Conservation (phyloP, 2,329 filamentous ascomycete species). For the Leptographium flavum region DNA sequence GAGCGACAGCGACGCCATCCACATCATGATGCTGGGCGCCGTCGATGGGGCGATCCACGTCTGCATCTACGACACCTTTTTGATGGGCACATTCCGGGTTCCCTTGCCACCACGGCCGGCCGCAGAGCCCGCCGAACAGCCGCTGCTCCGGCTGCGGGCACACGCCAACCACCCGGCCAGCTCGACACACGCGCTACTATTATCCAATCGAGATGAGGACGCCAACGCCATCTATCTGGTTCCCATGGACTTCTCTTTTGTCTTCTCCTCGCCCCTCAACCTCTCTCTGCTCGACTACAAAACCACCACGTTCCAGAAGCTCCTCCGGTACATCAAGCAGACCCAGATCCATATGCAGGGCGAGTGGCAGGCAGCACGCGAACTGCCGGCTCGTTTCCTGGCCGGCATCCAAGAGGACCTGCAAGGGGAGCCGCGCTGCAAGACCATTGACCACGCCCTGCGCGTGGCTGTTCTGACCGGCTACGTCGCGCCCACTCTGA, state of each 20-base stretch:
- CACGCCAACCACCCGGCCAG: constrained; percentile 61
- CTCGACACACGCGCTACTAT: constrained; percentile 63
- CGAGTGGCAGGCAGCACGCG: constrained; percentile 72
- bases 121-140: constrained; percentile 5
- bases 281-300: constrained; percentile 76
- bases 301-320: constrained; percentile 72
- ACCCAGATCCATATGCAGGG: constrained; percentile 63
- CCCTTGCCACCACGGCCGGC: constrained; percentile 18
- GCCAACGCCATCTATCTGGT: constrained; percentile 43
- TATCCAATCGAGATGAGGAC: constrained; percentile 24
- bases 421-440: constrained; percentile 42
- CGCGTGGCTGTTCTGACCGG: constrained; percentile 80
- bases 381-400: constrained; percentile 67
- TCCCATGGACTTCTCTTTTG: constrained; percentile 71
- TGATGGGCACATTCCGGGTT: constrained; percentile 53
- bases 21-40: constrained; percentile 64
- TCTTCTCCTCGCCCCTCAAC: constrained; percentile 64
- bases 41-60: constrained; percentile 59
- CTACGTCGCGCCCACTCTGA: constrained; percentile 58
- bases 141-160: constrained; percentile 19
- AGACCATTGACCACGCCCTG: constrained; percentile 55
- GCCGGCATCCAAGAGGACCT: constrained; percentile 64
- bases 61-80: constrained; percentile 74
- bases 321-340: constrained; percentile 74
- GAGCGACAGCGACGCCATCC: constrained; percentile 58